phyloP scores from a whole-genome alignment of 2,329 filamentous ascomycete genomes.

The Neonectria punicea region DNA sequence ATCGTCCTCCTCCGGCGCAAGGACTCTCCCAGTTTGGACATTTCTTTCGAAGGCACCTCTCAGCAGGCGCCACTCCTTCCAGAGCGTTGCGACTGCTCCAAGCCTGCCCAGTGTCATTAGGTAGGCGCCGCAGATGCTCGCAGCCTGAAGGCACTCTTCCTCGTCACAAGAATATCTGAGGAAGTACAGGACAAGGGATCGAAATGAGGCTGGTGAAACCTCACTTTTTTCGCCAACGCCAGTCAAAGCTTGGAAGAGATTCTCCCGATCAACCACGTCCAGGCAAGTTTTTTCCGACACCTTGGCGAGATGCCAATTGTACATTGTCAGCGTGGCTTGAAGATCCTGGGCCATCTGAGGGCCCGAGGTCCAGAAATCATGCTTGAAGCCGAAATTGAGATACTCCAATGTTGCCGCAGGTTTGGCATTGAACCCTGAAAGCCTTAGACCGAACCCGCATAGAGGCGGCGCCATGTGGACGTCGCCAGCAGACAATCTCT shows the following conservation, averaged over 20 bases:
- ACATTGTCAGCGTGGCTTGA: slow-evolving; percentile 31
- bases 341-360: slow-evolving; percentile 35
- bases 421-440: slow-evolving; percentile 45
- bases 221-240: slow-evolving; percentile 39
- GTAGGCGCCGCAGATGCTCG: slow-evolving; percentile 40
- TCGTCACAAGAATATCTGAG: slow-evolving; percentile 9
- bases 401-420: slow-evolving; percentile 40
- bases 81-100: slow-evolving; percentile 45
- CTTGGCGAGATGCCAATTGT: slow-evolving; percentile 27
- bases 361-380: slow-evolving; percentile 24
- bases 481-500: slow-evolving; percentile 44
- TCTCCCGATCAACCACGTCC: slow-evolving; percentile 33
- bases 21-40: not conserved
- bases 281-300: slow-evolving; percentile 3
- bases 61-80: slow-evolving; percentile 44
- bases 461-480: slow-evolving; percentile 42
- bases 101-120: slow-evolving; percentile 45
- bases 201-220: slow-evolving; percentile 39
- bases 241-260: slow-evolving; percentile 44
- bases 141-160: slow-evolving; percentile 8
- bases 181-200: slow-evolving; percentile 33
- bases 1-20: slow-evolving; percentile 1
- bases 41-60: slow-evolving; percentile 12
- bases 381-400: slow-evolving; percentile 36
- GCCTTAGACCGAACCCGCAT: slow-evolving; percentile 43